Conservation (phyloP, 2,329 filamentous ascomycete genomes). For the Pseudonectria foliicola region DNA sequence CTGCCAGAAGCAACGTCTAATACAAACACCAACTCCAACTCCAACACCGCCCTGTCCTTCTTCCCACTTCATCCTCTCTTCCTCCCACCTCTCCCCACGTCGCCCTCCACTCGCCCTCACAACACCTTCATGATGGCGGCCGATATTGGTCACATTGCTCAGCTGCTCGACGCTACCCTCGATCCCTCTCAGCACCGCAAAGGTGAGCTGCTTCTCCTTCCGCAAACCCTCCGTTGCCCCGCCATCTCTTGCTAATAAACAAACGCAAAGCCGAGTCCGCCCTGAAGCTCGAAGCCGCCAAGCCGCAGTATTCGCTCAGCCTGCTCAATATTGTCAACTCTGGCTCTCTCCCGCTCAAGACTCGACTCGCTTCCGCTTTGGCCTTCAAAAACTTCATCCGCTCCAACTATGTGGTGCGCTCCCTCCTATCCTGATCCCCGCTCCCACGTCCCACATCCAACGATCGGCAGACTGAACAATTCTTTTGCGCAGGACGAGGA, state of each 20-base stretch:
- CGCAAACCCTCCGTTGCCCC: conserved; percentile 21
- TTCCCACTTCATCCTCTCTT: conserved; percentile 8
- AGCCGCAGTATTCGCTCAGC: conserved; percentile 78
- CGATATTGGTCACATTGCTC: conserved; percentile 57
- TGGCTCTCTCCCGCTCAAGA: conserved; percentile 63
- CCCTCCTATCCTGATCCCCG: conserved; percentile 1
- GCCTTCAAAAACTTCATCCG: conserved; percentile 99
- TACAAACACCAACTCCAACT: conserved; percentile 13
- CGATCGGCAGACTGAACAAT: conserved; percentile 9
- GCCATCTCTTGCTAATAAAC: conserved; percentile 30
- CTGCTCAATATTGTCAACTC: conserved; percentile 87
- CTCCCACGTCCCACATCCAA: conserved; percentile 3
- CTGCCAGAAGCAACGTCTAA: conserved; percentile 5
- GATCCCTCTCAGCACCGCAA: conserved; percentile 83
- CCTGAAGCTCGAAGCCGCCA: conserved; percentile 71
- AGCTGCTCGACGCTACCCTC: conserved; percentile 84
- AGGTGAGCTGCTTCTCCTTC: conserved; percentile 53
- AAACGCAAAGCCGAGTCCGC: conserved; percentile 65
- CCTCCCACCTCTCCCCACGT: conserved; percentile 8
- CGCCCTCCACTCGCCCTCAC: conserved; percentile 1
- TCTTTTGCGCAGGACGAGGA: conserved; percentile 64
- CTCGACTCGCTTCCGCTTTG: conserved; percentile 78
- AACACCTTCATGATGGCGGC: conserved; percentile 43
- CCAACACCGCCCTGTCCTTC: conserved; percentile 14
- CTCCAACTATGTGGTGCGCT: conserved; percentile 75